A percentile compares a stretch with the other conserved stretches of the same genome.
Conservation (phyloP, 75 land plant species). For the Pinus albicaulis region DNA sequence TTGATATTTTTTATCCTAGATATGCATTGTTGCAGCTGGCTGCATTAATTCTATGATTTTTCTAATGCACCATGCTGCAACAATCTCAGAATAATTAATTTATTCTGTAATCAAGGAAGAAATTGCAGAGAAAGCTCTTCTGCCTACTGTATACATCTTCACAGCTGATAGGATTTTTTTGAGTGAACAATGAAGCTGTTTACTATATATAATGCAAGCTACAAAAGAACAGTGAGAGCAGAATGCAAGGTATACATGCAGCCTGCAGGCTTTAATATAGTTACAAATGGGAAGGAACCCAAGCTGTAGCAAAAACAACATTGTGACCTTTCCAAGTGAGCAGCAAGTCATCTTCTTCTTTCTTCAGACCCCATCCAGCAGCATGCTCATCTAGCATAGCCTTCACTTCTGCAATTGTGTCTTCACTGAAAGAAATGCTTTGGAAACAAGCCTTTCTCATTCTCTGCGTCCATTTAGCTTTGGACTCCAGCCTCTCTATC, state of each 20-base stretch:
- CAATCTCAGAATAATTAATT: not conserved
- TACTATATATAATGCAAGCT: not conserved
- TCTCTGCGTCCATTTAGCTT: constrained; percentile 32
- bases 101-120: not conserved
- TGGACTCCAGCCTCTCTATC: constrained; percentile 61
- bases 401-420: constrained; percentile 49
- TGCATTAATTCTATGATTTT: not conserved
- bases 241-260: too few relatives aligned
- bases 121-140: not conserved
- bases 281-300: constrained; percentile 34
- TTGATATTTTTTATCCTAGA: too few relatives aligned
- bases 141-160: not conserved
- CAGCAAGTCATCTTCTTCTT: constrained; percentile 52
- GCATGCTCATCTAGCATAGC: constrained; percentile 75
- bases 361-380: constrained; percentile 82
- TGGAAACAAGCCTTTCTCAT: constrained; percentile 41
- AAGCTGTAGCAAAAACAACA: constrained; percentile 60
- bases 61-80: not conserved
- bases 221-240: not conserved
- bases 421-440: constrained; percentile 43
- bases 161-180: not conserved
- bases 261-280: not conserved
- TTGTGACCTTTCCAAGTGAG: constrained; percentile 91
- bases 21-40: not conserved
- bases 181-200: not conserved